Evolutionary conservation across 179 eudicot species (phyloP).

Genomic region (Beta lomatogona): DNA sequence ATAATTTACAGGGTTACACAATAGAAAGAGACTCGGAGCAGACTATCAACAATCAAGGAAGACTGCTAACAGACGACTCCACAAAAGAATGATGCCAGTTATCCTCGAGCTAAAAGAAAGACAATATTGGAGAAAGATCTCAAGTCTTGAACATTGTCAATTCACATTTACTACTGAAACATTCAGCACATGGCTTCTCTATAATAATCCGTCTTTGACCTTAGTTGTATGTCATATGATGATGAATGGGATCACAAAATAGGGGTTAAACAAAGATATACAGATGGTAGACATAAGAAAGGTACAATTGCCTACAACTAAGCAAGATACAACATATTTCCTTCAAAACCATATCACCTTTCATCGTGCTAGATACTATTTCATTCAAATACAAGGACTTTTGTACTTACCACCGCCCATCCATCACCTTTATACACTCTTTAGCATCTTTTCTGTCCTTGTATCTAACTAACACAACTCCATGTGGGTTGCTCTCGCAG

Average conservation of each 20-base stretch:
- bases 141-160: neutral
- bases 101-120: neutral
- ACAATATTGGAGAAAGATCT: neutral
- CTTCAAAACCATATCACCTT: neutral
- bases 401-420: constrained; percentile 81
- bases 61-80: neutral
- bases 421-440: constrained; percentile 82
- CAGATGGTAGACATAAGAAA: constrained; percentile 2
- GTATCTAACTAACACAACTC: constrained; percentile 82
- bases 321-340: neutral
- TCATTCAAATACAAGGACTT: neutral
- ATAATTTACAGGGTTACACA: neutral
- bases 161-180: neutral
- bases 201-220: neutral
- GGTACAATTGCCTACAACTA: neutral
- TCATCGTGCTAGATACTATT: neutral
- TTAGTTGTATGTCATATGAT: neutral
- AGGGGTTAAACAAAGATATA: neutral
- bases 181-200: neutral
- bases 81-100: neutral
- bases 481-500: constrained; percentile 93
- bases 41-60: neutral
- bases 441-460: constrained; percentile 83
- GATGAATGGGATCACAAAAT: neutral
- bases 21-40: neutral